Base-by-base conservation (phyloP, 208 protist genomes). In the Trichomonas tenax region DNA sequence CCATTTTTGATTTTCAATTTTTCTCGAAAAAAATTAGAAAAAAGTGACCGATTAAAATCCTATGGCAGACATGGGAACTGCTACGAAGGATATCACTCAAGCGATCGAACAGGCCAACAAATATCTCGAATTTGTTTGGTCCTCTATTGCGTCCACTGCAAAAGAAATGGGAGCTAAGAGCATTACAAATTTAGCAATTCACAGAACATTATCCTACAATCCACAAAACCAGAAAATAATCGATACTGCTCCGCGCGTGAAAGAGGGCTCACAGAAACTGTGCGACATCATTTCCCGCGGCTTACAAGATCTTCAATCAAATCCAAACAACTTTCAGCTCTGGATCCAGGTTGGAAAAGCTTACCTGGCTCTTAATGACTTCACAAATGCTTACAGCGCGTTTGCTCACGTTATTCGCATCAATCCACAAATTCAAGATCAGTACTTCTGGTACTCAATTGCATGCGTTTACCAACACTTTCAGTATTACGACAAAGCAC, bases 381-480 rank as follows among this genome's bases (percentile, higher is more conserved):
- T 93, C 17, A 23, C 44, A 10, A 93, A 93, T 40, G 86, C 86
- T 26, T 93, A 93, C 46, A 49, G 40, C 4, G 2, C 44, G 9
- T 93, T 48, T 51, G 8, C 44, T 49, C 23, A 93, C 46, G 86
- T 51, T 93, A 14, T 93, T 38, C 40, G 44, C 0, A 23, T 93
- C 9, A 93, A 93, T 38, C 41, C 11, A 93, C 34, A 89, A n/a
- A 89, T 89, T 31, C 40, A 93, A 34, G 86, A 93, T 51, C n/a
- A 38, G n/a, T 93, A 93, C 46, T 93, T 93, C 44, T 93, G 40
- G 86, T 93, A 93, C 46, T 4, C 40, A 34, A 51, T 93, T 38
- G 86, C 40, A 48, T 93, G n/a, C 15, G 44, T 93, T 93, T 93
- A 51, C 44, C 86, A 51, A 38, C 86, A 93, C 38, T 93, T 93